phyloP scores from a whole-genome alignment of 1,284 basidiomycete genomes.

The Malassezia slooffiae region DNA sequence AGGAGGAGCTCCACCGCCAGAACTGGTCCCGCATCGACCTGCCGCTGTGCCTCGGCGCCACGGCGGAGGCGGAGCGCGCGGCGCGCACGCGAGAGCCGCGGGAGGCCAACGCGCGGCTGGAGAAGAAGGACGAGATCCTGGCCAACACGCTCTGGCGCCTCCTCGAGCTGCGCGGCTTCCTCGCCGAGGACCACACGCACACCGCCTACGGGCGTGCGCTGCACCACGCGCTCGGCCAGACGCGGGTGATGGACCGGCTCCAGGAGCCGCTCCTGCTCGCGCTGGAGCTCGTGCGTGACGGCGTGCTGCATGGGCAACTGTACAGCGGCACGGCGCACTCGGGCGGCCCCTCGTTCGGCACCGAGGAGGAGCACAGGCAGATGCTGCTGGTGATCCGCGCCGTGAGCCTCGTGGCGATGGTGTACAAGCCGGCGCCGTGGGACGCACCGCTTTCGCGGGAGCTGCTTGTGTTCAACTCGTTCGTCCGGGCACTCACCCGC shows the following conservation, averaged over 20 bases:
- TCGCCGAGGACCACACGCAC: constrained; percentile 74
- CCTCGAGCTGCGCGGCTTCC: constrained; percentile 88
- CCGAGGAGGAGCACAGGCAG: constrained; percentile 53
- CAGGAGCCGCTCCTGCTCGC: constrained; percentile 86
- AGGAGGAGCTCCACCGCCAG: constrained; percentile 88
- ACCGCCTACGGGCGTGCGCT: constrained; percentile 75
- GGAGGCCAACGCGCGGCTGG: constrained; percentile 51
- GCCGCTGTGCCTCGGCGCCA: constrained; percentile 82
- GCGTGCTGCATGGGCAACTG: constrained; percentile 83
- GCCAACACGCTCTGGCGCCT: constrained; percentile 98
- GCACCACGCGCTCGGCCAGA: constrained; percentile 63
- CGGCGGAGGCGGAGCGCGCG: constrained; percentile 47
- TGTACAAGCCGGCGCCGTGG: constrained; percentile 57
- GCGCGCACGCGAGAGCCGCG: constrained; percentile 30
- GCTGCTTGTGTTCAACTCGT: constrained; percentile 94
- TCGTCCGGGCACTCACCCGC: constrained; percentile 76
- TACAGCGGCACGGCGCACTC: constrained; percentile 81
- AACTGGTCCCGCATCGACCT: constrained; percentile 98
- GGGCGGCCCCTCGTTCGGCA: constrained; percentile 85
- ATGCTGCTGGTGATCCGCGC: constrained; percentile 94
- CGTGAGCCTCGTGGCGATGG: constrained; percentile 79
- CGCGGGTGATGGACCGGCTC: constrained; percentile 89
- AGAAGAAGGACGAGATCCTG: constrained; percentile 96
- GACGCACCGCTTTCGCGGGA: constrained; percentile 89
- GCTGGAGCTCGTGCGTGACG: constrained; percentile 77